phyloP scores from a whole-genome alignment of 768 basidiomycete genomes.

The Macrolepiota dolichaula region DNA sequence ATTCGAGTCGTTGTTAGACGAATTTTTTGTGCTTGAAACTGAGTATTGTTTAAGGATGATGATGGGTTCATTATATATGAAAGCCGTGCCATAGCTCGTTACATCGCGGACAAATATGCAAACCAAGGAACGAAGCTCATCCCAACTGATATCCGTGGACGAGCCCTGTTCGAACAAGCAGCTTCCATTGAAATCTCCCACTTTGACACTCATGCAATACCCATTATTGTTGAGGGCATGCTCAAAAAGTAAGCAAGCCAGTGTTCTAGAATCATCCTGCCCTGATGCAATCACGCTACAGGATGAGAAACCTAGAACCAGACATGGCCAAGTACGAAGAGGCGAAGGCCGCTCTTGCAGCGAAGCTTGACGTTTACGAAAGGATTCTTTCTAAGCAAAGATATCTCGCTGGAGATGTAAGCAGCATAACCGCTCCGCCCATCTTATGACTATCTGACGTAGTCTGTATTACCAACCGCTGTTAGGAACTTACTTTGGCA shows the following conservation, averaged over 20 bases:
- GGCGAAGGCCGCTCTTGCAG: conserved; percentile 22
- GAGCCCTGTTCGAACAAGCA: conserved; percentile 34
- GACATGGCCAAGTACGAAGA: conserved; percentile 24
- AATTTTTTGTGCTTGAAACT: not conserved
- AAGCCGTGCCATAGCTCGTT: conserved; percentile 50
- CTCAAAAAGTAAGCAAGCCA: conserved; percentile 39
- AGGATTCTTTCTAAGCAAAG: conserved; percentile 41
- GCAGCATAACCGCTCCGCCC: not conserved
- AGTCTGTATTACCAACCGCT: not conserved
- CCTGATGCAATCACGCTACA: not conserved
- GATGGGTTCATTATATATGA: conserved; percentile 57
- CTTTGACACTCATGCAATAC: conserved; percentile 35
- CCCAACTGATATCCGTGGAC: conserved; percentile 32
- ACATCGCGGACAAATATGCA: conserved; percentile 46
- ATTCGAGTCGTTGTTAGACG: too few species aligned
- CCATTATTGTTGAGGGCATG: conserved; percentile 39
- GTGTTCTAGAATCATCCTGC: not conserved
- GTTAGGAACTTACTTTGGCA: conserved; percentile 32
- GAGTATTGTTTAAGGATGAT: conserved; percentile 32
- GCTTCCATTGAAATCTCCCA: conserved; percentile 42
- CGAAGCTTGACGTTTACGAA: conserved; percentile 43
- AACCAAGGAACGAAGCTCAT: conserved; percentile 41
- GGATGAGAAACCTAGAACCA: conserved; percentile 11
- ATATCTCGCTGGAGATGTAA: conserved; percentile 43
- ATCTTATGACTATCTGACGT: not conserved